Evolutionary conservation across 2,329 filamentous ascomycete genomes (phyloP), one percentile per base, ranked within the genome.

Genomic region (Chaetothyriales sp.): DNA sequence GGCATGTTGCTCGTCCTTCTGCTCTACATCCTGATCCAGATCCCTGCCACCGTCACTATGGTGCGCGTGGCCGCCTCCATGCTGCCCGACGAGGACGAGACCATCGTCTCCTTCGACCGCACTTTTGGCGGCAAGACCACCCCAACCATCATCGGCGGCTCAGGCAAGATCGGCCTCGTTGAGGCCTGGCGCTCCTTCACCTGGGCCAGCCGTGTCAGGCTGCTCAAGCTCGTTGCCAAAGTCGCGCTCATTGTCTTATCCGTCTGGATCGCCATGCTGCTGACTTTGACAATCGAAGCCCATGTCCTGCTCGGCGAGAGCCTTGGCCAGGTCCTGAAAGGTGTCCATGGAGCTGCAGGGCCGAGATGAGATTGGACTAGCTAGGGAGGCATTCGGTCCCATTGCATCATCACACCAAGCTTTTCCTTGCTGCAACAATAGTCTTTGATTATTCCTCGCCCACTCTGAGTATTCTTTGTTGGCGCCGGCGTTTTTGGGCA

Each of bases 51-150:
- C 54, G 85, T 90, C 29, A 78, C 86, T 19, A 79, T 94, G 54
- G 76, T 85, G 58, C 87, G 90, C 56, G 82, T 95, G 37, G 88
- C 94, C 66, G 89, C 89, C 5, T 90, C 86, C 47, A 81, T 95
- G 60, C 80, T 97, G 2, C 80, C 88, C 0, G 83, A 87, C 54
- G 82, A 86, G 18, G 78, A 89, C 59, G 84, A 94, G 69, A 81
- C 86, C 22, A 85, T 95, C 58, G 82, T 97, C 37, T 83, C 87
- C 29, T 95, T 97, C 62, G 90, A 97, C 73, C 85, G 89, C 58
- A 83, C 83, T 28, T 94, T 94, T 63, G 80, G 77, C 57, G 86
- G 86, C 60, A 84, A 82, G 64, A 79, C 90, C 25, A 79, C 83
- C 58, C 82, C 86, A n/a, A 77, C 79, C 54, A 76, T 88, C 48